A percentile compares a stretch with the other conserved stretches of the same genome.
phyloP scores from a whole-genome alignment of 371 early-diverging fungal species.

The Parasitella parasitica region DNA sequence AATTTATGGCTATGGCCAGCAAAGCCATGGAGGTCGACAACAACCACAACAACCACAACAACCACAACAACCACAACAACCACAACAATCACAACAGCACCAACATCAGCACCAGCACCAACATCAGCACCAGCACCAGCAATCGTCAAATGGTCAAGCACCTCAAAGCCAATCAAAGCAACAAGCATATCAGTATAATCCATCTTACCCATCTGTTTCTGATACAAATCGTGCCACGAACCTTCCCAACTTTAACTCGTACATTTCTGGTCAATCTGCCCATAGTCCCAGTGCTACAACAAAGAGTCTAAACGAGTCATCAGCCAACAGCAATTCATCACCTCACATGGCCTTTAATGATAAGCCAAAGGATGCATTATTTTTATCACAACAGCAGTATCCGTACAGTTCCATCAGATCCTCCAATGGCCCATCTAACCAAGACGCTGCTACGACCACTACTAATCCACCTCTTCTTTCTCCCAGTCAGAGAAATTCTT shows the following conservation, averaged over 20 bases:
- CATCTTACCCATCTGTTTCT: background rate
- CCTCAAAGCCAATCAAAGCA: conserved; percentile 2
- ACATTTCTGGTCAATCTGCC: conserved; percentile 3
- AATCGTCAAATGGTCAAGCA: too few species aligned
- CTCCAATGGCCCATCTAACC: background rate
- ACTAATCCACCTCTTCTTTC: background rate
- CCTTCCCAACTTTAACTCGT: conserved; percentile 7
- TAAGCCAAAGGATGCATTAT: background rate
- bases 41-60: background rate
- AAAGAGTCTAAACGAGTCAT: background rate
- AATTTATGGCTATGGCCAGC: conserved; percentile 22
- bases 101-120: too few species aligned
- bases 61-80: background rate
- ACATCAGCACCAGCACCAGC: too few species aligned
- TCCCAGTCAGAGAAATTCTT: background rate
- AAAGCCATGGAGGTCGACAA: background rate
- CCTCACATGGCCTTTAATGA: background rate
- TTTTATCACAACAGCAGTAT: background rate
- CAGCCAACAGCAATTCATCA: background rate
- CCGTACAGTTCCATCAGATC: background rate
- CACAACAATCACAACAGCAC: conserved; percentile 8
- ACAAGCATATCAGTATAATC: background rate
- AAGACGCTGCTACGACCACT: too few species aligned
- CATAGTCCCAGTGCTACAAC: background rate
- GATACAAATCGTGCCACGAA: background rate